phyloP scores from a whole-genome alignment of 2,329 filamentous ascomycete species.

The Cercospora sp. region DNA sequence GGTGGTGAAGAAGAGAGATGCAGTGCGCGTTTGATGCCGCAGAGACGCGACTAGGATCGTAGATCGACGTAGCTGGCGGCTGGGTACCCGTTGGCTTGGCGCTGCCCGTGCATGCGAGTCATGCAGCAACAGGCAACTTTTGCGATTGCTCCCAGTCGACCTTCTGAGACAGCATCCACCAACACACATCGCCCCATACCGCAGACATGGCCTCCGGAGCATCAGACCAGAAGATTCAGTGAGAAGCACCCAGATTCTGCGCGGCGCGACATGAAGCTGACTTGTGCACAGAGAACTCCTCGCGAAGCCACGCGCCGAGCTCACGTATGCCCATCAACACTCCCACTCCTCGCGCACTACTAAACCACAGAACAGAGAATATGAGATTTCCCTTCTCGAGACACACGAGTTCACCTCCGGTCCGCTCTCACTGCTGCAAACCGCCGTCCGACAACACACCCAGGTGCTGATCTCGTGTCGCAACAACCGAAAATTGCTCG shows the following conservation, averaged over 20 bases:
- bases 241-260: not conserved
- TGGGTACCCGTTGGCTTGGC: not conserved
- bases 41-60: slow-evolving; percentile 2
- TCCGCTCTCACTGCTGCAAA: slow-evolving; percentile 91
- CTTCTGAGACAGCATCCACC: not conserved
- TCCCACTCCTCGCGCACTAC: slow-evolving; percentile 11
- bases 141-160: not conserved
- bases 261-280: not conserved
- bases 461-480: slow-evolving; percentile 97
- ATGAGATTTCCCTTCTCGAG: slow-evolving; percentile 80
- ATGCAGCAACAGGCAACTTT: slow-evolving; percentile 3
- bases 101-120: not conserved
- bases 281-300: slow-evolving; percentile 65
- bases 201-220: slow-evolving; percentile 8
- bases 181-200: not conserved
- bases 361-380: slow-evolving; percentile 63
- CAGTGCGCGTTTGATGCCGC: slow-evolving; percentile 1
- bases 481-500: slow-evolving; percentile 97
- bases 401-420: slow-evolving; percentile 78
- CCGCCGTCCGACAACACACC: slow-evolving; percentile 88
- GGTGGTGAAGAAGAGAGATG: not conserved
- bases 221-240: slow-evolving; percentile 24
- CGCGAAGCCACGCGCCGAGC: slow-evolving; percentile 82
- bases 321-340: slow-evolving; percentile 67
- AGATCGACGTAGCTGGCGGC: slow-evolving; percentile 2